Evolutionary conservation across 2,329 filamentous ascomycete species (phyloP).

Genomic region (Gyromitra esculenta): DNA sequence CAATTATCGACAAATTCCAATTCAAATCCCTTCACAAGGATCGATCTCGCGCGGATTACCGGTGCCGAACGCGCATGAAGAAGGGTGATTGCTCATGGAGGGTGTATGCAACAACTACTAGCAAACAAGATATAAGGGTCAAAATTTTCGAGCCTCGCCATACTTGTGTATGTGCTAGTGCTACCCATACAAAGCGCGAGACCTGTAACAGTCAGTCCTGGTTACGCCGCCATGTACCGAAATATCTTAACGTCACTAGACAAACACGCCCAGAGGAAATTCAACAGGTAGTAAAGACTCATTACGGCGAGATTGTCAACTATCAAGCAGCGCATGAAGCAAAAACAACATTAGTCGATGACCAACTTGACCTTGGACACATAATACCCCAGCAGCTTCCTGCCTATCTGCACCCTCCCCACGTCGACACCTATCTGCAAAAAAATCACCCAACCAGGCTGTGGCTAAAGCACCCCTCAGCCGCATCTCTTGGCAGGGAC

Average conservation of each 20-base stretch:
- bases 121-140: constrained; percentile 42
- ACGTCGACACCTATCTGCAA: constrained; percentile 24
- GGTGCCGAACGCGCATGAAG: constrained; percentile 41
- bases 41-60: constrained; percentile 43
- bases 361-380: not conserved
- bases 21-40: constrained; percentile 47
- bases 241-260: constrained; percentile 45
- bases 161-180: constrained; percentile 25
- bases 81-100: constrained; percentile 47
- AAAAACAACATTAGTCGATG: constrained; percentile 28
- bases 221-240: constrained; percentile 46
- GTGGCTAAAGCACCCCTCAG: constrained; percentile 36
- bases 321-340: constrained; percentile 40
- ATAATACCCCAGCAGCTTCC: constrained; percentile 20
- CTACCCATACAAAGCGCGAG: constrained; percentile 26
- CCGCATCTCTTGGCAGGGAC: constrained; percentile 48
- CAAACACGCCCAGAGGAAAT: constrained; percentile 47
- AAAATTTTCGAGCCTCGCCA: constrained; percentile 41
- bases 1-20: constrained; percentile 45
- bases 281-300: constrained; percentile 31
- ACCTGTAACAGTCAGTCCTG: constrained; percentile 49
- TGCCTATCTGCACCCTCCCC: constrained; percentile 39
- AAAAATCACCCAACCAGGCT: constrained; percentile 10
- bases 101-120: constrained; percentile 40
- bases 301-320: constrained; percentile 44